Evolutionary conservation across 192 early-diverging fungal genomes (phyloP).

Genomic region (Mortierella hygrophila): DNA sequence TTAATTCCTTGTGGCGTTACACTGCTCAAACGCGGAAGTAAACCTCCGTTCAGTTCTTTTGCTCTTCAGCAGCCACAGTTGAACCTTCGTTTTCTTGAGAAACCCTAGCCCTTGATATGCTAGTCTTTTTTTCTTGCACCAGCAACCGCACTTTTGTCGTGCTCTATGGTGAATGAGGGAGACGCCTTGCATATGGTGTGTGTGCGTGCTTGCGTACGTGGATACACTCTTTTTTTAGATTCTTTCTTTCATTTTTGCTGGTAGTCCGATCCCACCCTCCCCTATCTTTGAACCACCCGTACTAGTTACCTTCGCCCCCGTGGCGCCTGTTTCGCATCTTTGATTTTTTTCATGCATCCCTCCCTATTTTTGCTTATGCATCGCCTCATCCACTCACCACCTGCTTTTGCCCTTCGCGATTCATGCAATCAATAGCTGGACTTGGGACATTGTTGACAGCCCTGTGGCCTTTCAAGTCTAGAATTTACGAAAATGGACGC

Average conservation of each 20-base stretch:
- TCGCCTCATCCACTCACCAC: neutral
- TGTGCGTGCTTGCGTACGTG: neutral
- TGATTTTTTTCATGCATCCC: neutral
- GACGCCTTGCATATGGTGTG: neutral
- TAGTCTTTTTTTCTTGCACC: neutral
- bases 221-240: slow-evolving; percentile 12
- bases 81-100: neutral
- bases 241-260: neutral
- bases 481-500: slow-evolving; percentile 46
- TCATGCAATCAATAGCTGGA: slow-evolving; percentile 15
- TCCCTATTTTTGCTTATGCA: neutral
- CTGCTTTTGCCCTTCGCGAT: neutral
- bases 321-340: neutral
- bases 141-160: neutral
- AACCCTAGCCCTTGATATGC: neutral
- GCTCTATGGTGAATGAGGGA: neutral
- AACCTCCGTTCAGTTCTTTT: neutral
- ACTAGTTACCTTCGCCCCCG: neutral
- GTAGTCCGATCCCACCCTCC: neutral
- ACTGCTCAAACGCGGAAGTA: neutral
- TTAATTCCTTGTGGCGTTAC: neutral
- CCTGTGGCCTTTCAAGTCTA: slow-evolving; percentile 45
- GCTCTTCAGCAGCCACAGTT: neutral
- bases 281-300: neutral
- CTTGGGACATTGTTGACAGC: slow-evolving; percentile 30